Evolutionary conservation across 495 filamentous ascomycete genomes (phyloP).

Genomic region (Aspergillus homomorphus): DNA sequence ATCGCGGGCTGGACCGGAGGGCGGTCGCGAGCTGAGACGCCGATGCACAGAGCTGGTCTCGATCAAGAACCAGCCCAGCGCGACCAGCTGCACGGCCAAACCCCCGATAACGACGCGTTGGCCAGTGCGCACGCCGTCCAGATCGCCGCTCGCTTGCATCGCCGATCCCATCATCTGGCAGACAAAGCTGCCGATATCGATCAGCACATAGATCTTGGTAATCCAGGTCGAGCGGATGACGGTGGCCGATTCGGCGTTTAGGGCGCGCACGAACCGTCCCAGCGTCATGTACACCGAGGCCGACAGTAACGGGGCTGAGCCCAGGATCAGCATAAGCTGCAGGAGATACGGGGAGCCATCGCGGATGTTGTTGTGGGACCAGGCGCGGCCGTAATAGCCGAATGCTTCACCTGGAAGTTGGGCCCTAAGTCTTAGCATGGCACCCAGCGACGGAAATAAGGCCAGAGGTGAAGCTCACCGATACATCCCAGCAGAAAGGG

Average conservation of each 20-base stretch:
- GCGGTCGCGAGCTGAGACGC: slow-evolving; percentile 9
- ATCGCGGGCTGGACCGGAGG: slow-evolving; percentile 13
- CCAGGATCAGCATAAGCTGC: slow-evolving; percentile 46
- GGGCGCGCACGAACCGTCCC: slow-evolving; percentile 47
- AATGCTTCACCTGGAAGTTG: slow-evolving; percentile 39
- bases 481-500: slow-evolving; percentile 55
- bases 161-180: slow-evolving; percentile 39
- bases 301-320: slow-evolving; percentile 46
- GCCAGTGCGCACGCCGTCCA: slow-evolving; percentile 30
- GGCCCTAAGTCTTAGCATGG: not conserved
- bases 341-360: slow-evolving; percentile 35
- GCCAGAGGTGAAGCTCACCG: slow-evolving; percentile 37
- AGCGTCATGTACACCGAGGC: slow-evolving; percentile 62
- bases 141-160: slow-evolving; percentile 40
- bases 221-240: slow-evolving; percentile 26
- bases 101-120: slow-evolving; percentile 32
- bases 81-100: slow-evolving; percentile 32
- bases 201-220: slow-evolving; percentile 37
- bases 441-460: not conserved
- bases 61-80: slow-evolving; percentile 29
- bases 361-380: slow-evolving; percentile 29
- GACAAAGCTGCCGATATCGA: slow-evolving; percentile 34
- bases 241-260: slow-evolving; percentile 43
- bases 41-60: slow-evolving; percentile 29
- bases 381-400: slow-evolving; percentile 47